These are phyloP conservation scores for Metrosideros polymorpha DNA, from an alignment of 441 rosid species.

Conservation along the genomic window DNA sequence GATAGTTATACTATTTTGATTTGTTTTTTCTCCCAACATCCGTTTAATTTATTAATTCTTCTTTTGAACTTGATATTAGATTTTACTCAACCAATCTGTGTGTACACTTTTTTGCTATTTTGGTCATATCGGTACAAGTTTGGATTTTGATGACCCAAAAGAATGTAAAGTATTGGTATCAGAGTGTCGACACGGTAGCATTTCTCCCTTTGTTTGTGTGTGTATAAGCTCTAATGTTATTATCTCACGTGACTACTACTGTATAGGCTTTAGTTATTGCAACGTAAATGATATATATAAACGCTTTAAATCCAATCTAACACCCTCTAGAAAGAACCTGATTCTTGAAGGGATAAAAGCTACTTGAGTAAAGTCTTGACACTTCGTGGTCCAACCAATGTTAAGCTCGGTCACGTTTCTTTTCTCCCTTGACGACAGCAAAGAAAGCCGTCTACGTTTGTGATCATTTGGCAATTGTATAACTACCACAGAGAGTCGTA, in stretches of 20 bases:
- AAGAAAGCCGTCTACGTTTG: not conserved
- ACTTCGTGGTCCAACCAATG: not conserved
- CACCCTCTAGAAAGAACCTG: not conserved
- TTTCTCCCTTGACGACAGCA: not conserved
- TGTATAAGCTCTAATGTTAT: not conserved
- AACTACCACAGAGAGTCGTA: not conserved
- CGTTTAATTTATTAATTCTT: not conserved
- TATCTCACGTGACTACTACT: not conserved
- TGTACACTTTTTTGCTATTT: not conserved
- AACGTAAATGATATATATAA: not conserved
- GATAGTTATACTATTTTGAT: not conserved
- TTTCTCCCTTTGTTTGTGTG: too few species aligned
- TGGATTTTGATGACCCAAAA: not conserved
- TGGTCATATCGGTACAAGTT: fast-evolving
- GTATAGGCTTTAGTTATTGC: not conserved
- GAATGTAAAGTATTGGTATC: not conserved
- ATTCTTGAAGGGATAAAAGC: not conserved
- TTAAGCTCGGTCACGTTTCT: not conserved
- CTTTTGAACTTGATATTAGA: not conserved
- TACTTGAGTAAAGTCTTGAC: not conserved
- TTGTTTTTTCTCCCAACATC: not conserved
- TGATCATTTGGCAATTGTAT: not conserved
- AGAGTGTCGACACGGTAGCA: fast-evolving
- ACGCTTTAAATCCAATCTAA: not conserved
- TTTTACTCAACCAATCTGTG: not conserved